phyloP scores from a whole-genome alignment of 1,284 basidiomycete genomes.

The Ustilago shanxiensis region DNA sequence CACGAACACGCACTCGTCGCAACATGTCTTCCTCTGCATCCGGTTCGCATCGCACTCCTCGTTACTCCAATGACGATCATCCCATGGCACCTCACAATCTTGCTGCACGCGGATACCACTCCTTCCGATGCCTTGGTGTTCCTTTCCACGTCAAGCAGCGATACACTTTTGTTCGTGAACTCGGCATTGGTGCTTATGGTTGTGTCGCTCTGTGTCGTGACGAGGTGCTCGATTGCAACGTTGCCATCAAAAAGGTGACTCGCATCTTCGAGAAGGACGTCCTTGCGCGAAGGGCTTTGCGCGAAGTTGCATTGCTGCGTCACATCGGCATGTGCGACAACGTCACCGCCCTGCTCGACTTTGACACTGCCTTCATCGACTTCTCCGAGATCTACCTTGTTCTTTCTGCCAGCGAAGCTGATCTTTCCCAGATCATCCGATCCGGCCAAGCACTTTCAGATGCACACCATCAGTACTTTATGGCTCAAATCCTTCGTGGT shows the following conservation, averaged over 20 bases:
- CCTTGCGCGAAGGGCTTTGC: constrained; percentile 63
- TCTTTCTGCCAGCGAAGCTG: constrained; percentile 66
- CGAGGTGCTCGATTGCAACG: constrained; percentile 60
- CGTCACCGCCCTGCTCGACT: constrained; percentile 65
- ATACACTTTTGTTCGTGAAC: constrained; percentile 66
- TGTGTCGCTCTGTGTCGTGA: constrained; percentile 67
- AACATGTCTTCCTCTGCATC: constrained; percentile 48
- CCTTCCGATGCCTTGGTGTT: constrained; percentile 65
- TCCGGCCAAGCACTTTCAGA: constrained; percentile 66
- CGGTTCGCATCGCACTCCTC: constrained; percentile 35
- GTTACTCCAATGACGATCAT: constrained; percentile 62
- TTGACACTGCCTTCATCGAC: constrained; percentile 69
- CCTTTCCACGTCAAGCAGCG: constrained; percentile 68
- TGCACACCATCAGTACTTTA: constrained; percentile 67
- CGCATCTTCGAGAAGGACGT: constrained; percentile 68
- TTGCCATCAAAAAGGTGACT: constrained; percentile 69
- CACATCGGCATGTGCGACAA: constrained; percentile 65
- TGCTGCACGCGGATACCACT: constrained; percentile 63
- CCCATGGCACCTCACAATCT: constrained; percentile 66
- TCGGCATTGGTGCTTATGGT: constrained; percentile 69
- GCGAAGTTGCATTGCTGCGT: constrained; percentile 64
- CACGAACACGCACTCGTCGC: constrained; percentile 55
- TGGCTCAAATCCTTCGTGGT: constrained; percentile 67
- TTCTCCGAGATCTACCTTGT: constrained; percentile 69
- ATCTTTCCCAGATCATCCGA: constrained; percentile 67